These are phyloP conservation scores for Aureobasidium sp. DNA, from an alignment of 2,329 filamentous ascomycete species.

Conservation along the genomic window DNA sequence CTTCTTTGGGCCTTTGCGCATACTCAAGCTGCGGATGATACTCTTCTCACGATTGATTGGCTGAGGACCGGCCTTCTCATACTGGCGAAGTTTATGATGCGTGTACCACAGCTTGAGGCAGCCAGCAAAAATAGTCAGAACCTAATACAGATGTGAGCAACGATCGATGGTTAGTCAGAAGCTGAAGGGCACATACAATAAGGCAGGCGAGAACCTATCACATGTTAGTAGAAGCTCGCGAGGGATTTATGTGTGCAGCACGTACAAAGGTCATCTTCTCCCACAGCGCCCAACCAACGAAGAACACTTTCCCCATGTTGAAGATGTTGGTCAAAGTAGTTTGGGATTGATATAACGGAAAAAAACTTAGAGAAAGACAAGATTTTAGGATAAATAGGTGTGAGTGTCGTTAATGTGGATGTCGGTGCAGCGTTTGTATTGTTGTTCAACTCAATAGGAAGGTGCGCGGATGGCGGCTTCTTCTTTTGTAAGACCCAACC, in stretches of 20 bases:
- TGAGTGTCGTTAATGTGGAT: neutral
- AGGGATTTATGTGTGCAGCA: conserved; percentile 16
- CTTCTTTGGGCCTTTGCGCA: conserved; percentile 23
- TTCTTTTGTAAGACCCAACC: neutral
- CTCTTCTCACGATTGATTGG: conserved; percentile 14
- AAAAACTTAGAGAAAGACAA: neutral
- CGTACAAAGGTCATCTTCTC: conserved; percentile 84
- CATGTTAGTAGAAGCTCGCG: neutral
- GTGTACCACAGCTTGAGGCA: conserved; percentile 52
- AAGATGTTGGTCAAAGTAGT: neutral
- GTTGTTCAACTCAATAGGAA: neutral
- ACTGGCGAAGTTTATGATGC: conserved; percentile 28
- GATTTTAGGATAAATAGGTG: neutral
- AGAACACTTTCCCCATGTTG: conserved; percentile 27
- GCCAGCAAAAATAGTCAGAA: conserved; percentile 59
- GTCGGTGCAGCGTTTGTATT: neutral
- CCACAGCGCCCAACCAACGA: conserved; percentile 64
- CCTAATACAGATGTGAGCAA: conserved; percentile 25
- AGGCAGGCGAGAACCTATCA: conserved; percentile 60
- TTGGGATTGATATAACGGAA: neutral
- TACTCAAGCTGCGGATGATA: conserved; percentile 14
- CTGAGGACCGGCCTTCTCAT: neutral
- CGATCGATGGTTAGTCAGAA: neutral
- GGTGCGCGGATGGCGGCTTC: neutral
- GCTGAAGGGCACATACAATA: conserved; percentile 43